Conservation (phyloP, 768 basidiomycete species). For the Termitomyces sp. region DNA sequence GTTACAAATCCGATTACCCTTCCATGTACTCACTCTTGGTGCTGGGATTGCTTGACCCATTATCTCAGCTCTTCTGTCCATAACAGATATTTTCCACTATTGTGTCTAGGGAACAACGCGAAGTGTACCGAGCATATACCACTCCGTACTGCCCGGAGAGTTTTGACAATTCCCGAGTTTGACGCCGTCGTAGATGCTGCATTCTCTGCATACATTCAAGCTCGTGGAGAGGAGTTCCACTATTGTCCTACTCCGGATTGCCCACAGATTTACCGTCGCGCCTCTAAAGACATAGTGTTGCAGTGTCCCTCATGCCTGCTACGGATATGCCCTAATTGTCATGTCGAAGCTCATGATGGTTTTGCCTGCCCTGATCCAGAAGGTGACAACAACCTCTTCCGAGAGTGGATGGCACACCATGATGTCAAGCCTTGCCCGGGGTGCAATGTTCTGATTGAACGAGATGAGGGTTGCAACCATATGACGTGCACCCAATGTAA, state of each 20-base stretch:
- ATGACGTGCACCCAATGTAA: conserved; percentile 74
- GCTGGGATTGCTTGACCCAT: conserved; percentile 53
- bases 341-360: conserved; percentile 57
- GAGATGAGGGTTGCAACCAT: conserved; percentile 77
- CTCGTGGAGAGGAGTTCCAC: conserved; percentile 58
- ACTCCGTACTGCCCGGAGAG: conserved; percentile 42
- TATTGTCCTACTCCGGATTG: conserved; percentile 84
- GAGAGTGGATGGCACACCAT: conserved; percentile 58
- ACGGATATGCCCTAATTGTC: conserved; percentile 66
- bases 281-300: conserved; percentile 44
- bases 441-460: conserved; percentile 70
- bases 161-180: conserved; percentile 53
- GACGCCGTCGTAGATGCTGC: conserved; percentile 54
- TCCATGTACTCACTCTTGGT: conserved; percentile 67
- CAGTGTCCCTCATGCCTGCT: conserved; percentile 71
- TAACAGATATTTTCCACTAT: conserved; percentile 64
- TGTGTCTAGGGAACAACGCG: conserved; percentile 64
- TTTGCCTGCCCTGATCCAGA: conserved; percentile 60
- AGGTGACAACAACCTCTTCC: conserved; percentile 54
- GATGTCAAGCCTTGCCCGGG: conserved; percentile 75
- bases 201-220: conserved; percentile 58
- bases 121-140: conserved; percentile 58
- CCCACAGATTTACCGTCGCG: conserved; percentile 64
- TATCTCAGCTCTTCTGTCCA: conserved; percentile 60
- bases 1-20: conserved; percentile 50